Base-by-base conservation (phyloP, 2,329 filamentous ascomycete species). In the Elsinoe batatas region DNA sequence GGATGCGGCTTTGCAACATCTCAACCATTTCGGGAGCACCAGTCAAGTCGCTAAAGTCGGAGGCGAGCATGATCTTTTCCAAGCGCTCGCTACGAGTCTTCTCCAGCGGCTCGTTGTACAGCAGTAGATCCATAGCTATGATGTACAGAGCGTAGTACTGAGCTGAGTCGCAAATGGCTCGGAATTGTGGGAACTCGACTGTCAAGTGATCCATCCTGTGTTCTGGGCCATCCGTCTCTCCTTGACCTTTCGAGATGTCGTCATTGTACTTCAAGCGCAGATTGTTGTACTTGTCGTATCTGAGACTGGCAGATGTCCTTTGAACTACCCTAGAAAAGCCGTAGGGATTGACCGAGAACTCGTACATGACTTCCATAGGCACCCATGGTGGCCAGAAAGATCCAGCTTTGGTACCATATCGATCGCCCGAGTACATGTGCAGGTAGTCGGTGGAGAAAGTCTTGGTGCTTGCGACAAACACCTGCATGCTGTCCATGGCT, bases 61-160 rank as follows among this genome's bases (percentile, higher is more conserved):
- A 97, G 1, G 91, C 93, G 49, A 98, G 81, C 83, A 98, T 96
- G 63, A 99, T 98, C 77, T 96, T 97, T 70, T 98, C 93, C 13
- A 99, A 76, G 35, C 89, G 83, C 72, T 98, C 94, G 64, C 80
- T 95, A 57, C 94, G 83, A n/a, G 91, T 94, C 78, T 98, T 98
- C 71, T 98, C 93, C 46, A 95, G 74, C 1, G 93, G 93, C 69
- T 99, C 93, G 66, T 82, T 96, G 73, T 97, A 99, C 69, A 99
- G 84, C 53, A 99, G 77, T 40, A 99, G 79, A 71, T 99, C 93
- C 60, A 97, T 77, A 3, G 96, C 91, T 63, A 99, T 98, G 70
- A 98, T 89, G 67, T 98, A 99, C 77, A 98, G 84, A 3, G 93
- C 88, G 68, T 95, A 98, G 72, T 98, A 99, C 71, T 98, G 91